Evolutionary conservation across 2,329 filamentous ascomycete species (phyloP).

Genomic region (Venturia pyrina): DNA sequence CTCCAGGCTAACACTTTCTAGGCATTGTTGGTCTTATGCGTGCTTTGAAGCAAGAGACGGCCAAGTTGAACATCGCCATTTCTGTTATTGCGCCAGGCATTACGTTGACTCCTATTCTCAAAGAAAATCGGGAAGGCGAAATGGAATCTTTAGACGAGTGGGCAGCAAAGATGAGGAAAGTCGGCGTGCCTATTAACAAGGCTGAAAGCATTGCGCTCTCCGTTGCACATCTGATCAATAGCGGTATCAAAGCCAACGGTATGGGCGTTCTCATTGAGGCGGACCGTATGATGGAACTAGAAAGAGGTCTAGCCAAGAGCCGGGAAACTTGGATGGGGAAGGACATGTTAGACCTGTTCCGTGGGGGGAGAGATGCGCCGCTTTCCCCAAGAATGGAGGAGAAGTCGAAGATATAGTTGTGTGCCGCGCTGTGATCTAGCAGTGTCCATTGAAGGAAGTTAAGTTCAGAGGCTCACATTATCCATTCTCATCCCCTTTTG

Average conservation of each 20-base stretch:
- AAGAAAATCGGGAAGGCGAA: slow-evolving; percentile 21
- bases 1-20: slow-evolving; percentile 10
- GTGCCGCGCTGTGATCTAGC: not conserved
- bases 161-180: slow-evolving; percentile 32
- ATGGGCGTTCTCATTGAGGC: slow-evolving; percentile 37
- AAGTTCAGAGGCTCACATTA: not conserved
- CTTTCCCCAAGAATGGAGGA: slow-evolving; percentile 22
- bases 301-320: slow-evolving; percentile 35
- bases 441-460: not conserved
- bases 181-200: slow-evolving; percentile 39
- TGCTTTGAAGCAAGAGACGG: slow-evolving; percentile 39
- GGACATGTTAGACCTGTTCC: slow-evolving; percentile 40
- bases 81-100: slow-evolving; percentile 40
- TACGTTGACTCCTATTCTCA: slow-evolving; percentile 37
- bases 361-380: slow-evolving; percentile 30
- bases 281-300: slow-evolving; percentile 33
- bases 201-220: slow-evolving; percentile 34
- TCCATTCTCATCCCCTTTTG: not conserved
- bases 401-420: slow-evolving; percentile 10
- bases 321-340: slow-evolving; percentile 39
- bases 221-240: slow-evolving; percentile 35
- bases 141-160: slow-evolving; percentile 27
- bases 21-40: slow-evolving; percentile 41
- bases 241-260: slow-evolving; percentile 35
- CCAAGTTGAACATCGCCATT: slow-evolving; percentile 35